phyloP scores from a whole-genome alignment of 192 early-diverging fungal species.

The Geranomyces variabilis region DNA sequence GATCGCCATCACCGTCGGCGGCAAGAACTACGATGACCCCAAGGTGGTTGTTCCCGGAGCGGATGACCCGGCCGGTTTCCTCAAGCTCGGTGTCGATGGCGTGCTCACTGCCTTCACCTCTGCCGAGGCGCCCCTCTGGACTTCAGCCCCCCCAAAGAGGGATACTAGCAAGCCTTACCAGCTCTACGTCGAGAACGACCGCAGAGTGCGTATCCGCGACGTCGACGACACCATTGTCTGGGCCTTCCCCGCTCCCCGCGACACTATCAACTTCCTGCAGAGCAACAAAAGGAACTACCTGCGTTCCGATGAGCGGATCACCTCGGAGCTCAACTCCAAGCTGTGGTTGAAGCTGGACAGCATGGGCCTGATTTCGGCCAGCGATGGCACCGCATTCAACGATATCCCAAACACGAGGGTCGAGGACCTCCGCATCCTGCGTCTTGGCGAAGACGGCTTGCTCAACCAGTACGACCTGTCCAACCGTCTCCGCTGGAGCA shows the following conservation, averaged over 20 bases:
- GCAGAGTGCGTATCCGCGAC: background rate
- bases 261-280: background rate
- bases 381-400: background rate
- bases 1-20: conserved; percentile 5
- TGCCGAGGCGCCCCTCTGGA: background rate
- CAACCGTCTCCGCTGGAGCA: background rate
- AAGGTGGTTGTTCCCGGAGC: background rate
- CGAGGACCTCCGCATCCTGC: background rate
- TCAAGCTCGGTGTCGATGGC: background rate
- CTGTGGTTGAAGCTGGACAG: background rate
- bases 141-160: background rate
- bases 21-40: background rate
- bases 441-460: background rate
- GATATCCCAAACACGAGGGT: background rate
- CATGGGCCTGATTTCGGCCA: background rate
- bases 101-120: background rate
- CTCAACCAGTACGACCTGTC: background rate
- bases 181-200: background rate
- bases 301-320: background rate
- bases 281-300: background rate
- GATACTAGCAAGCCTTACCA: background rate
- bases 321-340: background rate
- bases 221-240: background rate
- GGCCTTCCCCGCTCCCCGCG: background rate
- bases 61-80: background rate